Base-by-base conservation (phyloP, 2,329 filamentous ascomycete species). In the Alternaria consortialis region DNA sequence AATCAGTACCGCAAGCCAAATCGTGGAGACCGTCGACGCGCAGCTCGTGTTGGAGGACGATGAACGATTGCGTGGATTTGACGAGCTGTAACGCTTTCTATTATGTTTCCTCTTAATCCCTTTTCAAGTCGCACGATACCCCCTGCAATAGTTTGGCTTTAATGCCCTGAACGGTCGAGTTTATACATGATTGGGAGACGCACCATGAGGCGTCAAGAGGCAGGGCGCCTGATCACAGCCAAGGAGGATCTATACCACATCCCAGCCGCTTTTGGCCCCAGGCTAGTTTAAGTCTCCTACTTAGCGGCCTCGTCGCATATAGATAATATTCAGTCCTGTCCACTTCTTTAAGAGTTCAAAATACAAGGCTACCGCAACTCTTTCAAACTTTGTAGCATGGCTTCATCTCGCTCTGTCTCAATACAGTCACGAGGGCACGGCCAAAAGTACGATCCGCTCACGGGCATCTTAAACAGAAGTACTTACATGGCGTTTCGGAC, bases 41-140 rank as follows among this genome's bases (percentile, higher is more conserved):
- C 43, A 55, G 8, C 47, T 60, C 29, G 40, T 44, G 43, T 46
- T 29, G 23, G 59, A 62, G 27, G 62, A 65, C 13, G 67, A 74
- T 42, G 50, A 57, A 25, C 58, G 63, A n/a, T 56, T 73, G 40
- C 68, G 68, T 13, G 56, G 34, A 34, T 74, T 74, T 42, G 70
- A 74, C 51, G 69, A 74, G 57, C 44, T 73, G 39, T 74, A 53
- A 58, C 36, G 23, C 43, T 31, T 59, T 36, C 15, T 23, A 25
- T 47, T 31, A 27, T 13, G 7, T 58, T 37, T 6, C 20, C 32
- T 11, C 4, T 20, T 37, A 8, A 2, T 25, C 5, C 37, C 29
- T 31, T 53, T 59, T 40, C 15, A 48, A 31, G 44, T 48, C 36
- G 12, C 53, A 37, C 59, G 64, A 70, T 69, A 70, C 66, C 65